A percentile compares a stretch with the other conserved stretches of the same genome.
phyloP scores from a whole-genome alignment of 441 rosid genomes.

The Corymbia citriodora region DNA sequence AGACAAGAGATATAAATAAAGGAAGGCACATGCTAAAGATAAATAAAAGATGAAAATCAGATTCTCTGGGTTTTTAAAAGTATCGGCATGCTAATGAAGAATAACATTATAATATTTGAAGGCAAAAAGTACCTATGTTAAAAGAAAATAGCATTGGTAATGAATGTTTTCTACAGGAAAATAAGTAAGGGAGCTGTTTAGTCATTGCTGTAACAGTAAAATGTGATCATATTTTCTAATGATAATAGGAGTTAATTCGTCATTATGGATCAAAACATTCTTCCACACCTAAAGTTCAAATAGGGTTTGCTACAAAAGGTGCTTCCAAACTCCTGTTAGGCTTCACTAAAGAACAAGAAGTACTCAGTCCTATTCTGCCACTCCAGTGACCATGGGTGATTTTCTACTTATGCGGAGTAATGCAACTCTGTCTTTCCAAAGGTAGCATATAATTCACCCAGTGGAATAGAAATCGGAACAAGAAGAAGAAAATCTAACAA shows the following conservation, averaged over 20 bases:
- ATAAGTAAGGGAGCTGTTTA: background rate
- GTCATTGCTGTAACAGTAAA: background rate
- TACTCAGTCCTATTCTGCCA: background rate
- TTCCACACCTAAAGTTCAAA: background rate
- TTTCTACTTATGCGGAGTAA: background rate
- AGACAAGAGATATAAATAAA: background rate
- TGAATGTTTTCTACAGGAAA: background rate
- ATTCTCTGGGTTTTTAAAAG: background rate
- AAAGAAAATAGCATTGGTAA: background rate
- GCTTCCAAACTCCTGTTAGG: background rate
- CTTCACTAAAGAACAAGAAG: background rate
- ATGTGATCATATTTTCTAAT: background rate
- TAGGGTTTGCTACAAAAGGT: background rate
- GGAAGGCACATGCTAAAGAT: background rate
- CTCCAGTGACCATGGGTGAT: background rate
- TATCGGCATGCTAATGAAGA: background rate
- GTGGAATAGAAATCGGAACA: background rate
- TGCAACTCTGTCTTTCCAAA: background rate
- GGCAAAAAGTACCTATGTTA: background rate
- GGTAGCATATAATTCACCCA: background rate
- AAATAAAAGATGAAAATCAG: background rate
- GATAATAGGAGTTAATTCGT: background rate
- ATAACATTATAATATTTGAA: background rate
- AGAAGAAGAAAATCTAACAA: background rate
- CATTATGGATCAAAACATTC: background rate